Evolutionary conservation across 345 rosid genomes (phyloP).

Genomic region (Melaleuca quinquenervia): DNA sequence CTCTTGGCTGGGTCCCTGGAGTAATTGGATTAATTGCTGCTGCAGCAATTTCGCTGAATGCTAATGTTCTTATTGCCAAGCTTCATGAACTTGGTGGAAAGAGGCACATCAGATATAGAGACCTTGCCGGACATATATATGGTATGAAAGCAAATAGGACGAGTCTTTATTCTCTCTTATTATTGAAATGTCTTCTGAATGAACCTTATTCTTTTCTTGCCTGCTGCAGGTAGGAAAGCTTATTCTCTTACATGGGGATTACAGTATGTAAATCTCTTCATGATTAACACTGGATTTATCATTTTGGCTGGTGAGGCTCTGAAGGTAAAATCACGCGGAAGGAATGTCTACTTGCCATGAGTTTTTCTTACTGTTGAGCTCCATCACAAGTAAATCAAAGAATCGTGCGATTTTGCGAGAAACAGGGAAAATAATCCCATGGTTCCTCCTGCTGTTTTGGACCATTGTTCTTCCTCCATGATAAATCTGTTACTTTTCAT

Average conservation of each 20-base stretch:
- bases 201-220: not conserved
- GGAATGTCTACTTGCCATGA: not conserved
- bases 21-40: conserved; percentile 58
- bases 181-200: not conserved
- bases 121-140: conserved; percentile 73
- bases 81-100: conserved; percentile 81
- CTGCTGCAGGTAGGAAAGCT: conserved; percentile 47
- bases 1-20: conserved; percentile 82
- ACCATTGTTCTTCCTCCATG: not conserved
- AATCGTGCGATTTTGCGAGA: not conserved
- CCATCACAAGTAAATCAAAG: not conserved
- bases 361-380: not conserved
- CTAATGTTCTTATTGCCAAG: conserved; percentile 71
- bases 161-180: not conserved
- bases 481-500: not conserved
- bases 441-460: not conserved
- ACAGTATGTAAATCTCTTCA: conserved; percentile 74
- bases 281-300: conserved; percentile 72
- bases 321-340: conserved; percentile 35
- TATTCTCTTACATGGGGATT: conserved; percentile 60
- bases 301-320: conserved; percentile 71
- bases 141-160: conserved; percentile 20
- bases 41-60: conserved; percentile 59
- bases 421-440: not conserved
- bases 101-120: conserved; percentile 91